Evolutionary conservation across 2,329 filamentous ascomycete species (phyloP).

Genomic region (Microascus cirrosus): DNA sequence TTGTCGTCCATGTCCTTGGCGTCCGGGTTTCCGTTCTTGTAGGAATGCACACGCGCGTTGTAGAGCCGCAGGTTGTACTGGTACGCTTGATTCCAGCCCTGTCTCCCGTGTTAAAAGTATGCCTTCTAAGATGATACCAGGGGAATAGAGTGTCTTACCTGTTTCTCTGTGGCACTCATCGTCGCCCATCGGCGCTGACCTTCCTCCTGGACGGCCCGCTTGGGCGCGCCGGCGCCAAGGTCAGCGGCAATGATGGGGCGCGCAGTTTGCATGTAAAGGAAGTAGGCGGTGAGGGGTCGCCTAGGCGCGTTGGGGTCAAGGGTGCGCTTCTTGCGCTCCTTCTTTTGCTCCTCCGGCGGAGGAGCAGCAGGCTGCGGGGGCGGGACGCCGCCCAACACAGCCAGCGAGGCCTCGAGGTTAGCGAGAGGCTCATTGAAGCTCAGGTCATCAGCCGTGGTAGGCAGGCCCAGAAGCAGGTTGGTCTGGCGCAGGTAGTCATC

Average conservation of each 20-base stretch:
- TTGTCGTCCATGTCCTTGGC: constrained; percentile 52
- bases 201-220: constrained; percentile 80
- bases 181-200: constrained; percentile 76
- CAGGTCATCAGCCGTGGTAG: constrained; percentile 35
- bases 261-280: constrained; percentile 85
- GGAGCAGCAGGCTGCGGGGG: constrained; percentile 19
- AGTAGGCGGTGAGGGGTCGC: constrained; percentile 86
- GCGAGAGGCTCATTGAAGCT: constrained; percentile 31
- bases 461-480: constrained; percentile 66
- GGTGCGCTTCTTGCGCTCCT: constrained; percentile 80
- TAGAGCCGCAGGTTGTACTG: constrained; percentile 57
- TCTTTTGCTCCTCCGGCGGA: constrained; percentile 52
- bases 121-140: neutral
- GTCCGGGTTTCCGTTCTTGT: constrained; percentile 46
- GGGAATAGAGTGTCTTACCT: constrained; percentile 7
- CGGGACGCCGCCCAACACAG: constrained; percentile 32
- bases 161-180: constrained; percentile 65
- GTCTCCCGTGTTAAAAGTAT: neutral
- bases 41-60: constrained; percentile 53
- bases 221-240: constrained; percentile 62
- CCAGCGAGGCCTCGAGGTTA: constrained; percentile 38
- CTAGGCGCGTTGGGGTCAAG: constrained; percentile 92
- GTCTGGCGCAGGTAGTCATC: constrained; percentile 82
- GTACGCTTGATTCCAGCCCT: constrained; percentile 55
- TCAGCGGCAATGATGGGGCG: constrained; percentile 73